Conservation (phyloP, 805 yeast genomes). For the Saturnispora hagleri region DNA sequence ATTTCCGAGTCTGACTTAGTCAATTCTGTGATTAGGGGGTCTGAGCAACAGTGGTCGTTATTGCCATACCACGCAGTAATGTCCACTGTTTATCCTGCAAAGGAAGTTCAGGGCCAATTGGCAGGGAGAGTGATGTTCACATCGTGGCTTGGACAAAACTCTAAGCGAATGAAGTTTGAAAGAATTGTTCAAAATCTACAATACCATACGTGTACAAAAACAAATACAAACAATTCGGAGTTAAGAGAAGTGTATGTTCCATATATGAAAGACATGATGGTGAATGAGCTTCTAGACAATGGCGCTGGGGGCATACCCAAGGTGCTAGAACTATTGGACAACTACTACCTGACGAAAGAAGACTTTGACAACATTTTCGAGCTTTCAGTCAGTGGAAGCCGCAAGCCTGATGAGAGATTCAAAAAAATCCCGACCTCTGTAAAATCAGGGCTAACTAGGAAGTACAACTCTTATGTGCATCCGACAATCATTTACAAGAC, state of each 20-base stretch:
- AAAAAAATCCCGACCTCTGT: slow-evolving; percentile 68
- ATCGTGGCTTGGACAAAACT: slow-evolving; percentile 82
- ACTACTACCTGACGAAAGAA: slow-evolving; percentile 76
- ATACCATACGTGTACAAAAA: slow-evolving; percentile 73
- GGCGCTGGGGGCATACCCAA: slow-evolving; percentile 58
- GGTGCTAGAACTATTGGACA: slow-evolving; percentile 69
- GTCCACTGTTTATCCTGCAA: slow-evolving; percentile 77
- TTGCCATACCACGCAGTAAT: slow-evolving; percentile 84
- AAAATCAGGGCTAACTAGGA: slow-evolving; percentile 80
- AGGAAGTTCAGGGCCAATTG: slow-evolving; percentile 62
- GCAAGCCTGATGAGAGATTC: slow-evolving; percentile 32
- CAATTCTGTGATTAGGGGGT: slow-evolving; percentile 73
- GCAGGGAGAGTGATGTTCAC: slow-evolving; percentile 70
- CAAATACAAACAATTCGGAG: slow-evolving; percentile 67
- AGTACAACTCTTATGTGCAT: slow-evolving; percentile 66
- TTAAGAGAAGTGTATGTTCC: slow-evolving; percentile 73
- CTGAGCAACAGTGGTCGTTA: slow-evolving; percentile 91
- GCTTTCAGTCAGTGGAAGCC: slow-evolving; percentile 56
- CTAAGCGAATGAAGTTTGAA: slow-evolving; percentile 68
- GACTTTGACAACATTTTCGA: slow-evolving; percentile 90
- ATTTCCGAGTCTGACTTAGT: slow-evolving; percentile 80
- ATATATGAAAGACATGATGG: slow-evolving; percentile 44
- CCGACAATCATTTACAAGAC: slow-evolving; percentile 79
- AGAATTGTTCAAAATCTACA: slow-evolving; percentile 81
- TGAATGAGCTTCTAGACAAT: slow-evolving; percentile 45